Conservation (phyloP, 192 early-diverging fungal species). For the Coemansia sp. region DNA sequence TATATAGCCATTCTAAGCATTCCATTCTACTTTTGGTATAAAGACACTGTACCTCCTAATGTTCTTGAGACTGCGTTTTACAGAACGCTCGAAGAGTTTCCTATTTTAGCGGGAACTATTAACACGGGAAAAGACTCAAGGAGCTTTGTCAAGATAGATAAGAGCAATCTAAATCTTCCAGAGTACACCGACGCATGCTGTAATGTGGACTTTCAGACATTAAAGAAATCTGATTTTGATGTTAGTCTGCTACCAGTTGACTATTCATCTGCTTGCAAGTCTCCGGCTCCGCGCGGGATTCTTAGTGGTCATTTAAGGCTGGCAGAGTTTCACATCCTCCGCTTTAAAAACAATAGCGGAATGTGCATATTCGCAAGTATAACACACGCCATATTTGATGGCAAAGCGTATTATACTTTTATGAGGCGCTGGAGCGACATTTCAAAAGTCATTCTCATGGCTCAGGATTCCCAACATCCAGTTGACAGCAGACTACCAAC, state of each 20-base stretch:
- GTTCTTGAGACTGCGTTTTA: constrained; percentile 17
- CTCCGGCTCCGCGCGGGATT: background rate
- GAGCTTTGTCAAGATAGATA: constrained; percentile 4
- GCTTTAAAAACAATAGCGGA: background rate
- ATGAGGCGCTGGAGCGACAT: background rate
- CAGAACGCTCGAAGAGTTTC: constrained; percentile 13
- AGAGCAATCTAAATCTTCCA: constrained; percentile 24
- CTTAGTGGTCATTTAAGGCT: background rate
- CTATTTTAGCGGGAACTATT: constrained; percentile 16
- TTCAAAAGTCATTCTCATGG: background rate
- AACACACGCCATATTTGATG: background rate
- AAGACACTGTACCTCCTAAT: constrained; percentile 17
- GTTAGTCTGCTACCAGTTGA: constrained; percentile 1
- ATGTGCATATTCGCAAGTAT: background rate
- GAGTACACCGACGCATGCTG: constrained; percentile 15
- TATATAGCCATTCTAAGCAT: constrained; percentile 9
- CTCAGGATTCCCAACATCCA: background rate
- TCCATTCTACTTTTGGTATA: constrained; percentile 14
- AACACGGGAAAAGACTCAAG: background rate
- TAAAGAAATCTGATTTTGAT: constrained; percentile 8
- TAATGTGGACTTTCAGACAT: background rate
- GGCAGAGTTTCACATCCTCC: background rate
- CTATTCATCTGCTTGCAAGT: background rate
- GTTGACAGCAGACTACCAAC: background rate
- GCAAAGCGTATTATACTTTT: background rate